Evolutionary conservation across 2,329 filamentous ascomycete species (phyloP), one percentile per base, ranked within the genome.

Genomic region (Diaporthe helianthi): DNA sequence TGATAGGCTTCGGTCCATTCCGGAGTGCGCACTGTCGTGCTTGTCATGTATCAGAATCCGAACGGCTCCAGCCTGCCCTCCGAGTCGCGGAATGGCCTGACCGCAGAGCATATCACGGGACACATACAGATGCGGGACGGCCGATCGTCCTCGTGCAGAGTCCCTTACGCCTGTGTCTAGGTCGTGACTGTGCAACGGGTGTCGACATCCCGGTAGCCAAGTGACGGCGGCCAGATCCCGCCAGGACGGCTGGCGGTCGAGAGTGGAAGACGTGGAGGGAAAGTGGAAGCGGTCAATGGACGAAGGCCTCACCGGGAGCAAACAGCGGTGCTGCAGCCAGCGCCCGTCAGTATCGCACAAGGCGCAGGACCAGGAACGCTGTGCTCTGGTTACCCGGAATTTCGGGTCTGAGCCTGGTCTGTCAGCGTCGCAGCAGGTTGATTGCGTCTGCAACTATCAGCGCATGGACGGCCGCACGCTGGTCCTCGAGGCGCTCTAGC

Each of bases 331-430:
- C 15, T 31, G 55, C 38, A 61, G 26, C 41, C 26, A 46, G 12
- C 41, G 22, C 41, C 29, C 26, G 29, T 63, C 41, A 4, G 58
- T 49, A 63, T 44, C 29, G 58, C 58, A 63, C 58, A 36, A 63
- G 58, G 58, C 58, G 58, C 29, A 63, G 58, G 58, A 36, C 44
- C 58, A 63, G 44, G 44, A 47, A 49, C 29, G 44, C 36, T 49
- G 44, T 63, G 58, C 29, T 49, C 58, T 49, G 44, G 44, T 49
- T 63, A 49, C 44, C 58, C 58, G 58, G 58, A 63, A 63, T 63
- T 63, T 49, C 49, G 58, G 58, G 58, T 49, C 58, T 49, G 44
- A 63, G 58, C 41, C 58, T 24, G 44, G 58, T 29, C 58, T 63
- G 58, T 63, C 58, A 63, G 58, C 41, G 58, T 63, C 47, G 58